Evolutionary conservation across 75 land plant genomes (phyloP).

Genomic region (Azolla pinnata): DNA sequence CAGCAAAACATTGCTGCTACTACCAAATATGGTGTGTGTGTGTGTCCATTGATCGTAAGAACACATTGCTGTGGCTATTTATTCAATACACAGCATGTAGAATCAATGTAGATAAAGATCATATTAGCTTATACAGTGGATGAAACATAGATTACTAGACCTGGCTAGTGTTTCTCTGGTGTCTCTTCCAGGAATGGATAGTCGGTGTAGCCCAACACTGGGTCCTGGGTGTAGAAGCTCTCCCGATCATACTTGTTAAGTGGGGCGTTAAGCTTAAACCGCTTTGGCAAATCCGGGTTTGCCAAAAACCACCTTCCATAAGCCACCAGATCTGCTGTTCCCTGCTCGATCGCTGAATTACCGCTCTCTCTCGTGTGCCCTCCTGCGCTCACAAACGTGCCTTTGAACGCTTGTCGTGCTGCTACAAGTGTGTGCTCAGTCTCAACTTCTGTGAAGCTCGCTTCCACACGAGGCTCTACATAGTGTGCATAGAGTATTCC

Average conservation of each 20-base stretch:
- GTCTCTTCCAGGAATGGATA: conserved; percentile 43
- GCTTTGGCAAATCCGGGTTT: conserved; percentile 54
- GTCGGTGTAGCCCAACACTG: conserved; percentile 60
- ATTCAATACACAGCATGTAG: no score
- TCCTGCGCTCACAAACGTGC: conserved; percentile 60
- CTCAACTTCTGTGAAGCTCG: no score
- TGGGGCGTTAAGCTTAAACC: conserved; percentile 31
- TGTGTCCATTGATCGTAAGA: no score
- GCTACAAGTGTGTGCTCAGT: no score
- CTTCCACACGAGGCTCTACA: not conserved
- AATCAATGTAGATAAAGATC: no score
- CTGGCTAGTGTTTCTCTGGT: no score
- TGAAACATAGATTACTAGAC: no score
- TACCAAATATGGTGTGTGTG: no score
- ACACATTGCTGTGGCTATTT: no score
- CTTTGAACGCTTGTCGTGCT: conserved; percentile 27
- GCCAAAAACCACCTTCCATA: conserved; percentile 70
- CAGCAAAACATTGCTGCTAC: no score
- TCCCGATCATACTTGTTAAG: conserved; percentile 45
- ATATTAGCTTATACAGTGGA: no score
- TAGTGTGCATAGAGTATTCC: not conserved
- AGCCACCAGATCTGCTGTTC: conserved; percentile 61
- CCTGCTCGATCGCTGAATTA: conserved; percentile 38
- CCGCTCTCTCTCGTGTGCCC: conserved; percentile 59
- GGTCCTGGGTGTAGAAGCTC: conserved; percentile 66